phyloP scores from a whole-genome alignment of 805 yeast genomes.

The Danielozyma ontarioensis region DNA sequence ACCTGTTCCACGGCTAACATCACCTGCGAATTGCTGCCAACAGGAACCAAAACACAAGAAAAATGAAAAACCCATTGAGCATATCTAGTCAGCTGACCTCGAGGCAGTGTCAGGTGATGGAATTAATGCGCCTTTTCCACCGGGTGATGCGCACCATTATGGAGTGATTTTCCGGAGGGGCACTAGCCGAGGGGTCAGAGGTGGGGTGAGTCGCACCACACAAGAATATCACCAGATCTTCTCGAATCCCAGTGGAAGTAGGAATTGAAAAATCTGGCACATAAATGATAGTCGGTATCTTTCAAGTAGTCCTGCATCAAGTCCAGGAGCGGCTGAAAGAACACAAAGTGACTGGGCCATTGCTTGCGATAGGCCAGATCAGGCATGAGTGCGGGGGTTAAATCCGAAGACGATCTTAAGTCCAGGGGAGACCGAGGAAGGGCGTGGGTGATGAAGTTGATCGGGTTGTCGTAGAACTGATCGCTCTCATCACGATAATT shows the following conservation, averaged over 20 bases:
- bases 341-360: conserved; percentile 73
- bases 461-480: conserved; percentile 65
- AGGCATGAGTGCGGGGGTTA: too few species aligned
- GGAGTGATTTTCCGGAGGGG: too few species aligned
- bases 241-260: conserved; percentile 83
- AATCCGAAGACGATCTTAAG: conserved; percentile 18
- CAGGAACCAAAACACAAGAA: too few species aligned
- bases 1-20: neutral
- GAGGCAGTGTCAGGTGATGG: too few species aligned
- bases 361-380: neutral
- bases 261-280: conserved; percentile 66
- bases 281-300: conserved; percentile 38
- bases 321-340: conserved; percentile 61
- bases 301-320: conserved; percentile 36
- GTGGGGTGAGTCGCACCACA: conserved; percentile 42
- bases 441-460: conserved; percentile 45
- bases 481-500: conserved; percentile 85
- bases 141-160: too few species aligned
- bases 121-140: too few species aligned
- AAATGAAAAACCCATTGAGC: too few species aligned
- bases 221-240: conserved; percentile 71
- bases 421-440: conserved; percentile 36
- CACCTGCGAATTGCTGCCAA: too few species aligned
- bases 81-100: too few species aligned
- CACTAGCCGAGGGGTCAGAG: too few species aligned